Base-by-base conservation (phyloP, 768 basidiomycete species). In the Tephrocybe rancida region DNA sequence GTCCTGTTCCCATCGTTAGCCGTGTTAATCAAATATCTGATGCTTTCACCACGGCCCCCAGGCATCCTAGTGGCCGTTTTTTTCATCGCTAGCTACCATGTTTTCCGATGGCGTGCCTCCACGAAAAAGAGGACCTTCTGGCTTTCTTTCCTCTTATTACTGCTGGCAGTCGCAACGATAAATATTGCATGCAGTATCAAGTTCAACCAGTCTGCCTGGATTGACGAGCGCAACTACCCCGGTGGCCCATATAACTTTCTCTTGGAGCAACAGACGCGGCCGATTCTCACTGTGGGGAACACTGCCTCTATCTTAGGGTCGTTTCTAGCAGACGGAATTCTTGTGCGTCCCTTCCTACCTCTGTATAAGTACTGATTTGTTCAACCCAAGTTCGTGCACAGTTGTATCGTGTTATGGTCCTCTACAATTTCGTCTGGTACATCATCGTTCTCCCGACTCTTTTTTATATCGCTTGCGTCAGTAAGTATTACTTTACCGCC, bases 241-340 rank as follows among this genome's bases (percentile, higher is more conserved):
- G 74, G 73, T 0, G 75, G 76, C 0, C 65, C 65, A 14, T 63
- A 63, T 5, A 67, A 61, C 14, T 77, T 75, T 51, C 63, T 71
- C 41, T 57, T 46, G 11, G 37, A 56, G 22, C 51, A 71, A 44
- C 41, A 55, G 11, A 59, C 64, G 1, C 56, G 58, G 0, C 70
- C 71, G 64, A 54, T 63, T 16, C 34, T 56, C 29, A 61, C 59
- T 1, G 37, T 63, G 2, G 63, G 59, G 16, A 61, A 66, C 19
- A 56, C 61, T 5, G 66, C 67, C 8, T 56, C 67, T 13, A 55
- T 64, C 19, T n/a, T 67, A 14, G 50, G 72, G 35, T 71, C 74
- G 11, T 61, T 74, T 11, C 55, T 76, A 58, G 67, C 68, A 8
- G 72, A 75, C 38, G 76, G 59, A 1, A 48, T 76, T 39, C 63